phyloP scores from a whole-genome alignment of 805 yeast species.

The Cyberlindnera japonica region DNA sequence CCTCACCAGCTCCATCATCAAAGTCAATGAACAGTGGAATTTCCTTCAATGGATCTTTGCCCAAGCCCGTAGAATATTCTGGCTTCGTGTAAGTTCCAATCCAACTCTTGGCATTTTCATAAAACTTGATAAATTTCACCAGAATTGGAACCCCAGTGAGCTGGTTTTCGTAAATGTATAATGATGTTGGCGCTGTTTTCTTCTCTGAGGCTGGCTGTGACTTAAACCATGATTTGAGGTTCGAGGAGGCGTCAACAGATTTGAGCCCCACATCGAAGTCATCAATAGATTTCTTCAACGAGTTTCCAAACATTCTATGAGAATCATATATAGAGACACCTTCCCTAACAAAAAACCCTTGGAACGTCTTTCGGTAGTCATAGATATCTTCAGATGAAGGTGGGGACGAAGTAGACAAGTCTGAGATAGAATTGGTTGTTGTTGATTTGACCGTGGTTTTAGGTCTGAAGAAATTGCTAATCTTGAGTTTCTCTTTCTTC shows the following conservation, averaged over 20 bases:
- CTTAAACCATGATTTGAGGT: constrained; percentile 12
- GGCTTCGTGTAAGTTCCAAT: constrained; percentile 46
- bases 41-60: constrained; percentile 5
- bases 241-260: neutral
- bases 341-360: constrained; percentile 34
- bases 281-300: constrained; percentile 3
- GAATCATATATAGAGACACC: constrained; percentile 27
- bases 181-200: constrained; percentile 20
- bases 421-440: no score
- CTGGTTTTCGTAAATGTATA: constrained; percentile 31
- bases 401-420: no score
- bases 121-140: constrained; percentile 39
- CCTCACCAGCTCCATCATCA: constrained; percentile 50
- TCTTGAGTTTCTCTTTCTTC: constrained; percentile 28
- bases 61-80: constrained; percentile 3
- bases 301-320: constrained; percentile 3
- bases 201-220: neutral
- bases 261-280: constrained; percentile 14
- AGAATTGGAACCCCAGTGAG: constrained; percentile 31
- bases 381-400: constrained; percentile 11
- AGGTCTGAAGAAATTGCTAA: constrained; percentile 31
- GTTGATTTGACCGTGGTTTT: constrained; percentile 21
- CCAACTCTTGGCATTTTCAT: constrained; percentile 52
- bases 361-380: constrained; percentile 20
- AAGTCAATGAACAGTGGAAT: constrained; percentile 46